Conservation (phyloP, 306 rosid species). For the Pterocarpus macrocarpus region DNA sequence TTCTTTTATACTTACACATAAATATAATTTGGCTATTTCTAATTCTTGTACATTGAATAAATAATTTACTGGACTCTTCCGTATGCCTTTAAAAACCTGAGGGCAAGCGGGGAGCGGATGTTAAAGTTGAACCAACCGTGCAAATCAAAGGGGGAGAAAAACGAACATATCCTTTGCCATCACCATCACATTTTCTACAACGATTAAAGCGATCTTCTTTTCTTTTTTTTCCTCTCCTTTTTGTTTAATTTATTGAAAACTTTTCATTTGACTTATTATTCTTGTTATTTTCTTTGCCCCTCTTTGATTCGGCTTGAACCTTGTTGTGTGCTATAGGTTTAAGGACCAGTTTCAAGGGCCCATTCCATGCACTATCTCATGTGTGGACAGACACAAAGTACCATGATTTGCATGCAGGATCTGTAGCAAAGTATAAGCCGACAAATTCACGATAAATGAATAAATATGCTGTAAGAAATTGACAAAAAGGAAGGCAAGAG, state of each 20-base stretch:
- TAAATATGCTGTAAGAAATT: slow-evolving; percentile 3
- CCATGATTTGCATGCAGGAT: slow-evolving; percentile 38
- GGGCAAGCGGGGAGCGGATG: slow-evolving; percentile 3
- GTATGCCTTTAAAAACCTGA: background rate
- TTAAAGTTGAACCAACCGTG: slow-evolving; percentile 9
- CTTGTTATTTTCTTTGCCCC: background rate
- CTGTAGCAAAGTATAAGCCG: slow-evolving; percentile 16
- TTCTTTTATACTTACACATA: background rate
- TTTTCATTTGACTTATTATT: background rate
- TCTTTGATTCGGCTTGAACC: slow-evolving; percentile 1
- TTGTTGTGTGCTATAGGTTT: background rate
- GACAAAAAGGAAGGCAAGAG: slow-evolving; percentile 27
- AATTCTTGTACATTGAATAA: background rate
- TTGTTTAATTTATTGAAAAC: background rate
- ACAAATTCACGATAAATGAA: slow-evolving; percentile 33
- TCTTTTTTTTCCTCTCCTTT: background rate
- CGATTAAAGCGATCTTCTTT: slow-evolving; percentile 1
- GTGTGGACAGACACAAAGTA: slow-evolving; percentile 44
- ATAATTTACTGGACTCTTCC: background rate
- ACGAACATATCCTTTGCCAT: slow-evolving; percentile 25
- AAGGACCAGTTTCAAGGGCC: slow-evolving; percentile 34
- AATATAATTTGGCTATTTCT: background rate
- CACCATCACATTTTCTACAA: slow-evolving; percentile 4
- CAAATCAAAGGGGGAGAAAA: background rate
- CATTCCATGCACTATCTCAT: slow-evolving; percentile 45